These are phyloP conservation scores for Apium graveolens DNA, from an alignment of 129 eudicot genomes.

Conservation along the genomic window DNA sequence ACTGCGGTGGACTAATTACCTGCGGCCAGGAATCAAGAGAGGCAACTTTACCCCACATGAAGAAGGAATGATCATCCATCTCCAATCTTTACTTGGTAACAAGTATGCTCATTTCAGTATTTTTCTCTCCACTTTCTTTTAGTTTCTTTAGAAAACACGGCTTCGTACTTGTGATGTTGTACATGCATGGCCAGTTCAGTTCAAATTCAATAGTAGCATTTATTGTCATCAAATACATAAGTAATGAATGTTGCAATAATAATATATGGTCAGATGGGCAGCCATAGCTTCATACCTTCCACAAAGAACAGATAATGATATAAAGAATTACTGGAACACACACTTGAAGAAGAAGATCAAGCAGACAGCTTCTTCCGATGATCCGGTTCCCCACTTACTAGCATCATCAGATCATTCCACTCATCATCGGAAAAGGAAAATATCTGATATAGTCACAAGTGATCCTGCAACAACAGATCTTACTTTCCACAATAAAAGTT, in stretches of 20 bases:
- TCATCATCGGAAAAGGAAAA: conserved; percentile 12
- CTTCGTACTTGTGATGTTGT: background rate
- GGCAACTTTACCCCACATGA: conserved; percentile 92
- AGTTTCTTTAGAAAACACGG: background rate
- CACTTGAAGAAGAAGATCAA: conserved; percentile 77
- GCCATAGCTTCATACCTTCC: conserved; percentile 87
- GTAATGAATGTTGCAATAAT: background rate
- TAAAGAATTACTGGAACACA: conserved; percentile 86
- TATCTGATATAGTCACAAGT: background rate
- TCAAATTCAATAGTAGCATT: background rate
- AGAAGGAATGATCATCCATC: conserved; percentile 91
- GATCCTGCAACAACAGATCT: background rate
- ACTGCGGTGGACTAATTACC: conserved; percentile 88
- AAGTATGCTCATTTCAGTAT: conserved; percentile 36
- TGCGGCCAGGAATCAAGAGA: conserved; percentile 83
- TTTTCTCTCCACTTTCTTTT: background rate
- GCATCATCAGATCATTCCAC: conserved; percentile 24
- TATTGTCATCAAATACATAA: background rate
- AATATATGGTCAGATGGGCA: conserved; percentile 57
- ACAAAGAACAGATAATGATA: conserved; percentile 78
- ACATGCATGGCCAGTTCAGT: background rate
- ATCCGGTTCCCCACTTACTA: conserved; percentile 5
- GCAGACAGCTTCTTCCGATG: conserved; percentile 23
- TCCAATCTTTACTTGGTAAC: conserved; percentile 86
- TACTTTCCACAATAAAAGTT: background rate